Conservation (phyloP, 345 rosid genomes). For the Atalantia buxifolia region DNA sequence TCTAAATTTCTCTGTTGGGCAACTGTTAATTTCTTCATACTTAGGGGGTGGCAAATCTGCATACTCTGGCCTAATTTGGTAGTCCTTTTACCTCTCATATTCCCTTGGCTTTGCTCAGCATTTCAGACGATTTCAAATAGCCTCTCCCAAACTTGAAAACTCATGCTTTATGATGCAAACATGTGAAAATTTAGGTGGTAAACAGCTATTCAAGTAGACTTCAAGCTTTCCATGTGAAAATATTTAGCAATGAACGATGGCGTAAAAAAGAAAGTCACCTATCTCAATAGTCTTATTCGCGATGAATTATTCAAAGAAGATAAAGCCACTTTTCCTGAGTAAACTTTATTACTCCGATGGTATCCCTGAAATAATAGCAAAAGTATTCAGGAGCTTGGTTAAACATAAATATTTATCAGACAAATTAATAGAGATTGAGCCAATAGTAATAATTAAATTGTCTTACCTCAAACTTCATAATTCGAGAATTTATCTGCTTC, state of each 20-base stretch:
- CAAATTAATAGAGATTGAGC: neutral
- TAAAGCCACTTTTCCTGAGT: slow-evolving; percentile 62
- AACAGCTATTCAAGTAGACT: neutral
- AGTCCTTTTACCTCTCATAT: neutral
- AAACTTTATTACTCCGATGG: slow-evolving; percentile 52
- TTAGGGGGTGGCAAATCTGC: neutral
- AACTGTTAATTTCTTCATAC: neutral
- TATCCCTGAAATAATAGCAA: slow-evolving; percentile 63
- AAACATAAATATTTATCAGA: slow-evolving; percentile 10
- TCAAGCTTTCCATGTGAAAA: neutral
- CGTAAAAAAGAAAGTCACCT: slow-evolving; percentile 40
- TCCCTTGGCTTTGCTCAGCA: neutral
- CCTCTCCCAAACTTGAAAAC: neutral
- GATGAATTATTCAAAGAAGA: slow-evolving; percentile 56
- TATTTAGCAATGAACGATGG: neutral
- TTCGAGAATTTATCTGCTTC: slow-evolving; percentile 49
- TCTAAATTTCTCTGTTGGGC: neutral
- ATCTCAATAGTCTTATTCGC: slow-evolving; percentile 73
- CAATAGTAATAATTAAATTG: neutral
- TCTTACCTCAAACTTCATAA: slow-evolving; percentile 61
- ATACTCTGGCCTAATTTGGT: neutral
- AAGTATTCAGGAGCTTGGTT: slow-evolving; percentile 11
- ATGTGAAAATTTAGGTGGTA: neutral
- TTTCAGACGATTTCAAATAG: neutral
- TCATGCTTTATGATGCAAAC: neutral